Conservation (phyloP, 495 filamentous ascomycete genomes). For the Lasiosphaeria hispida region DNA sequence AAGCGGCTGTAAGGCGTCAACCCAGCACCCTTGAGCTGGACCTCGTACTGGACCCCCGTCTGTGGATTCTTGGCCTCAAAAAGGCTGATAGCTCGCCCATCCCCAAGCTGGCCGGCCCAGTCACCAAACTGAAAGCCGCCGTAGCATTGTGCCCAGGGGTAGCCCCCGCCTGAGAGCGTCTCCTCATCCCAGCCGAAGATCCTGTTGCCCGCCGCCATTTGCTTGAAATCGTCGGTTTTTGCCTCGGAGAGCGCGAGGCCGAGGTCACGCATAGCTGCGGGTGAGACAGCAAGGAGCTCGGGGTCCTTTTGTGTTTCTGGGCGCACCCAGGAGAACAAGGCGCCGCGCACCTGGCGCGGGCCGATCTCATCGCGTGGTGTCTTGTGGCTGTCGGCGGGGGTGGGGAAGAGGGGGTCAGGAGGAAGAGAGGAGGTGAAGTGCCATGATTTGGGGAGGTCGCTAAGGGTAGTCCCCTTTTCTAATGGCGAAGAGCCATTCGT, state of each 20-base stretch:
- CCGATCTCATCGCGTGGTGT: constrained; percentile 73
- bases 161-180: constrained; percentile 65
- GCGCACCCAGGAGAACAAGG: constrained; percentile 86
- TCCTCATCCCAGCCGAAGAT: constrained; percentile 59
- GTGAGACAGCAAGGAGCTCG: constrained; percentile 77
- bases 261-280: constrained; percentile 72
- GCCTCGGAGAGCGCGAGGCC: constrained; percentile 67
- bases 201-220: constrained; percentile 75
- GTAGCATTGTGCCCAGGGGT: constrained; percentile 98
- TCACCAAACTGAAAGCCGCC: constrained; percentile 83
- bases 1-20: constrained; percentile 93
- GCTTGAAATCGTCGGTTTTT: constrained; percentile 69
- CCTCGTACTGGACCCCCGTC: constrained; percentile 72
- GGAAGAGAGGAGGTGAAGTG: constrained; percentile 77
- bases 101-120: constrained; percentile 95
- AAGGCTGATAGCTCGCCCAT: constrained; percentile 89
- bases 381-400: constrained; percentile 73
- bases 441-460: constrained; percentile 80
- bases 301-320: constrained; percentile 67
- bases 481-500: constrained; percentile 14
- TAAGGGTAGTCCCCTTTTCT: constrained; percentile 45
- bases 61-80: constrained; percentile 83
- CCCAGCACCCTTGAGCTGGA: constrained; percentile 93
- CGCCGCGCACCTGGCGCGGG: constrained; percentile 80
- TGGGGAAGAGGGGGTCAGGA: constrained; percentile 75